These are phyloP conservation scores for Boechera divaricarpa DNA, from an alignment of 345 rosid genomes.

Conservation along the genomic window DNA sequence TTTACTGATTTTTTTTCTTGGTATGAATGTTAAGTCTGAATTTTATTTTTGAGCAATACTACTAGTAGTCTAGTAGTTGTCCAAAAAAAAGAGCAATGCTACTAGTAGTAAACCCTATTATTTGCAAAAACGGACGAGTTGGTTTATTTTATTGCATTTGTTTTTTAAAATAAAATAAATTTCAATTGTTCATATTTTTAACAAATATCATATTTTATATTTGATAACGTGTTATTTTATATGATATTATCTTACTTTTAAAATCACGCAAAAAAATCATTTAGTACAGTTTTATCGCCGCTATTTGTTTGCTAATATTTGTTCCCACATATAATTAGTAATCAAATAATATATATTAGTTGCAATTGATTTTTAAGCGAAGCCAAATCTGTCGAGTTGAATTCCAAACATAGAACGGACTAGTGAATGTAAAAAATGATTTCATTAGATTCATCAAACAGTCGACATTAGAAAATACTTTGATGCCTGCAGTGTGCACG, in stretches of 20 bases:
- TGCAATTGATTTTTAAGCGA: background rate
- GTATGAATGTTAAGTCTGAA: no score
- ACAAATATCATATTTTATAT: background rate
- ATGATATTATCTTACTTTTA: no score
- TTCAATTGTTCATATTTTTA: background rate
- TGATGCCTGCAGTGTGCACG: background rate
- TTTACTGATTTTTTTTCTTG: no score
- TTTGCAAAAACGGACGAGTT: background rate
- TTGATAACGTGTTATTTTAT: background rate
- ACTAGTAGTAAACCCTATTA: no score
- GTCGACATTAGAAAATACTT: background rate
- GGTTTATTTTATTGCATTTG: background rate
- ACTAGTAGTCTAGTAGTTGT: no score
- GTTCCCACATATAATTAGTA: background rate
- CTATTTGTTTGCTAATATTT: background rate
- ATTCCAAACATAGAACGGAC: background rate
- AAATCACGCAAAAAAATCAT: no score
- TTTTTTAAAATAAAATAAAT: background rate
- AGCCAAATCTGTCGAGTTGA: background rate
- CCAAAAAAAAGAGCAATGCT: background rate
- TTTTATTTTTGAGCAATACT: background rate
- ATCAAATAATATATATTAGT: background rate
- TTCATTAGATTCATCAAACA: background rate
- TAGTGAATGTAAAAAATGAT: background rate
- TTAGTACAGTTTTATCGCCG: no score